Evolutionary conservation across 2,329 filamentous ascomycete species (phyloP).

Genomic region (Diplodia scrobiculata): DNA sequence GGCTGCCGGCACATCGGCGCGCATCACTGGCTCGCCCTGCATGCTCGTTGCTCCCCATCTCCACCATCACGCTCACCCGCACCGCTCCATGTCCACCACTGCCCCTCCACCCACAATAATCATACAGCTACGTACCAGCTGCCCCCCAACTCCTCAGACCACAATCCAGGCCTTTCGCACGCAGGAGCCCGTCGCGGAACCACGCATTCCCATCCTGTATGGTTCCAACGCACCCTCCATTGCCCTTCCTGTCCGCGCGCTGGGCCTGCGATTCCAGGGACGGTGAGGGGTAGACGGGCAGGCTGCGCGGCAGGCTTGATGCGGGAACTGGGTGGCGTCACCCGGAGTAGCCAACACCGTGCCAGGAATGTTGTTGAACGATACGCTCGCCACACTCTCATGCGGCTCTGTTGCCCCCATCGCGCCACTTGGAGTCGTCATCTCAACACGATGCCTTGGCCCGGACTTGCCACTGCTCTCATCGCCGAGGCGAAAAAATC

Average conservation of each 20-base stretch:
- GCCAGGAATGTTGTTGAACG: neutral
- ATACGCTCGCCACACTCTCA: neutral
- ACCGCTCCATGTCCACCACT: neutral
- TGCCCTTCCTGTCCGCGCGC: neutral
- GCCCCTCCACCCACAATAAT: neutral
- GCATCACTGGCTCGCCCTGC: neutral
- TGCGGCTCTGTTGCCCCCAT: neutral
- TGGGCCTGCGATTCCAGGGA: neutral
- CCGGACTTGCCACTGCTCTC: neutral
- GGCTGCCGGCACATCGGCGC: constrained; percentile 8
- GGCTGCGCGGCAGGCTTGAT: neutral
- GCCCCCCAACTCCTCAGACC: neutral
- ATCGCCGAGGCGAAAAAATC: neutral
- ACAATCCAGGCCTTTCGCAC: neutral
- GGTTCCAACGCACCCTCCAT: neutral
- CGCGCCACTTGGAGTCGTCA: neutral
- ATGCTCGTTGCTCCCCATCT: neutral
- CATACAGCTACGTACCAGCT: neutral
- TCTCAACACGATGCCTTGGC: neutral
- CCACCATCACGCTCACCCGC: neutral
- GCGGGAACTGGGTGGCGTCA: neutral
- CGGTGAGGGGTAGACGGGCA: neutral
- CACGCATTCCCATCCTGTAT: neutral
- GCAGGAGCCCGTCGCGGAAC: neutral
- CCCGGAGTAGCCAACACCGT: neutral